phyloP scores from a whole-genome alignment of 129 eudicot species.

The Helichrysum umbraculigerum region DNA sequence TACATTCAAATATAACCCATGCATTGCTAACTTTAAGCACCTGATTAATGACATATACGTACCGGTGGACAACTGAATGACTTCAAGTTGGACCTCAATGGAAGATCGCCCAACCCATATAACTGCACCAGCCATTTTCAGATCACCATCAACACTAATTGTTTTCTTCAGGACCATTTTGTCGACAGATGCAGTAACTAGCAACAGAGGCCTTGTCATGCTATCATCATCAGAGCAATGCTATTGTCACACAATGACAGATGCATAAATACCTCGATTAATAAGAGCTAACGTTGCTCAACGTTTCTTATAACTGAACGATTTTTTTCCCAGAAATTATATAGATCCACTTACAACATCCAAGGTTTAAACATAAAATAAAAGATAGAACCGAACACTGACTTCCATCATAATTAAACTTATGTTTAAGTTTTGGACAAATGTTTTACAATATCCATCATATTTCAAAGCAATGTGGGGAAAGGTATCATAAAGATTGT shows the following conservation, averaged over 20 bases:
- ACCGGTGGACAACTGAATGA: conserved; percentile 70
- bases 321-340: neutral
- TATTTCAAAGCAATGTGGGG: neutral
- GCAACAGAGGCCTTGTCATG: conserved; percentile 81
- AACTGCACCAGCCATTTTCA: conserved; percentile 76
- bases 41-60: conserved; percentile 9
- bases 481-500: neutral
- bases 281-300: neutral
- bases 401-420: neutral
- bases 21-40: neutral
- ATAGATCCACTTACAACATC: neutral
- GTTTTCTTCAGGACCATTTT: conserved; percentile 90
- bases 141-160: conserved; percentile 79
- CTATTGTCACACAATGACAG: conserved; percentile 40
- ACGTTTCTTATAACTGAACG: neutral
- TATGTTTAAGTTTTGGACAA: neutral
- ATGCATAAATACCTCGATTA: conserved; percentile 12
- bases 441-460: neutral
- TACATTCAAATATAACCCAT: neutral
- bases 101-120: conserved; percentile 96
- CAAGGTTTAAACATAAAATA: neutral
- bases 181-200: conserved; percentile 98
- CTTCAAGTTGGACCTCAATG: conserved; percentile 93
- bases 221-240: conserved; percentile 92
- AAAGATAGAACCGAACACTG: too few species aligned